Percentiles rank a stretch among this genome's conserved stretches.
Evolutionary conservation across 495 filamentous ascomycete genomes (phyloP).

Genomic region (Lophiotrema nucula): DNA sequence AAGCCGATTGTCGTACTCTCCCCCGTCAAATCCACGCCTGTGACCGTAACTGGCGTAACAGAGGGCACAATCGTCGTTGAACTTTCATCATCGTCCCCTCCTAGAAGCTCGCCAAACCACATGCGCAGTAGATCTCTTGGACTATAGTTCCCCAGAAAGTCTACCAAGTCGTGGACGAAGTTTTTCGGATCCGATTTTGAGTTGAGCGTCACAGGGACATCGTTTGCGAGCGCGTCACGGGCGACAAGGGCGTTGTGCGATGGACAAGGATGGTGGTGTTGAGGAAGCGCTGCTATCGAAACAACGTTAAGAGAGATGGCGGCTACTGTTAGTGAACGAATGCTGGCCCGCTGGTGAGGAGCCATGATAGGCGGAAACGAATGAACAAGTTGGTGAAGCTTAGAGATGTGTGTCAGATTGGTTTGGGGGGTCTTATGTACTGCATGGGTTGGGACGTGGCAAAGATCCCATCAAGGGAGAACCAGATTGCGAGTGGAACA

Average conservation of each 20-base stretch:
- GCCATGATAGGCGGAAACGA: not conserved
- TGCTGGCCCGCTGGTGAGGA: not conserved
- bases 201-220: not conserved
- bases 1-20: not conserved
- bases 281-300: not conserved
- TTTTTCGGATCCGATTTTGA: conserved; percentile 4
- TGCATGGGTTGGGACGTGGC: no score
- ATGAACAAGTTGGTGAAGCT: not conserved
- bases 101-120: not conserved
- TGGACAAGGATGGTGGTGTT: no score
- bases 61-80: not conserved
- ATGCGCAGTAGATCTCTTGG: not conserved
- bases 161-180: conserved; percentile 1
- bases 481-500: no score
- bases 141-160: not conserved
- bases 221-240: not conserved
- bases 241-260: not conserved
- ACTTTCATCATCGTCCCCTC: not conserved
- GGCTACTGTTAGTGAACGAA: not conserved
- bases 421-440: no score
- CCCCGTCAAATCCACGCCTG: not conserved
- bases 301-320: not conserved
- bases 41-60: not conserved
- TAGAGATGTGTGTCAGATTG: no score
- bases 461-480: not conserved